Evolutionary conservation across 208 protist genomes (phyloP), one percentile per base, ranked within the genome.

Genomic region (Leishmania lainsoni): DNA sequence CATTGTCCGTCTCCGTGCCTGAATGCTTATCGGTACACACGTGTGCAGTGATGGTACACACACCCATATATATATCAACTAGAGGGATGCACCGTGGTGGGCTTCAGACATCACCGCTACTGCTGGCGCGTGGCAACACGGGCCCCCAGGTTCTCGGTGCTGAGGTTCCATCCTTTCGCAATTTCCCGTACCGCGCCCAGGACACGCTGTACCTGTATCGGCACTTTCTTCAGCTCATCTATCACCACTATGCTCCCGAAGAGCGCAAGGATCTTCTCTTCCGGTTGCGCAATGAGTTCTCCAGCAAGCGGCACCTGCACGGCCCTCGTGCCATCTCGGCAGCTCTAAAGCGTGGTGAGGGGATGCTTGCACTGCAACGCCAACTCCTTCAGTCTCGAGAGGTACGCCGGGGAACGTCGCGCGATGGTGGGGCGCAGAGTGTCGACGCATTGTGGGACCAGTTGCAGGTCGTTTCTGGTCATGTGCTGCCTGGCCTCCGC

Each of bases 221-320:
- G 6, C 79, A 90, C 80, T 96, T 97, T 56, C 89, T 95, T 16
- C 89, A 89, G n/a, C 91, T 96, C 78, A 94, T 97, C 75, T 89
- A 95, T 80, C 85, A 87, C 73, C 76, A 90, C 59, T 86, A 96
- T 77, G 81, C 85, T 0, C 90, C 92, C 0, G 86, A 92, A 80
- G 93, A 96, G 74, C 89, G 91, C 5, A 75, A 76, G 16, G 94
- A 96, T 51, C 70, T 95, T 72, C 85, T 92, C 5, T 95, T 95
- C 72, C 91, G 92, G 2, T 83, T 97, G 58, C 94, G 92, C 56
- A 94, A 95, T 54, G 92, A 96, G 81, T 97, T 96, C 72, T 42
- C 81, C 61, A 88, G 87, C 79, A 87, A 90, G 66, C 91, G 90
- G 5, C 91, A 97, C 80, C 77, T 97, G 45, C 72, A 69, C 9